Base-by-base conservation (phyloP, 176 grass and related monocot species). In the Triticum turgidum region DNA sequence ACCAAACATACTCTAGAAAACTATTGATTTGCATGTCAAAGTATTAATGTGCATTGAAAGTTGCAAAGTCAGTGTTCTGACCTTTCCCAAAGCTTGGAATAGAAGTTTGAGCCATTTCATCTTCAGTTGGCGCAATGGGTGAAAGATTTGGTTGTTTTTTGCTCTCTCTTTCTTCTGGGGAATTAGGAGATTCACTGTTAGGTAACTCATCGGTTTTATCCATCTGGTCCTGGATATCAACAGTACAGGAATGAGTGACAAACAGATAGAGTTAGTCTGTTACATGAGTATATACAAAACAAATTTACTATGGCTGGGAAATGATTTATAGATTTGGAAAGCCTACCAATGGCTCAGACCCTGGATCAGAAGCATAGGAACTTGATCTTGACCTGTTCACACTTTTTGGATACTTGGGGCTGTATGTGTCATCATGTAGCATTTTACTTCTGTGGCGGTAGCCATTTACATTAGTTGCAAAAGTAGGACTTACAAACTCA, bases 401-500 rank as follows among this genome's bases (percentile, higher is more conserved):
- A 74, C 22, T 84, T 90, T 92, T 81, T 63, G 89, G 69, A 65
- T 83, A 69, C 66, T 81, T 87, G 67, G 87, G 78, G 84, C 39
- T 80, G 64, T 66, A 91, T 29, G 73, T 52, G 83, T 63, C 88
- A 34, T 89, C 93, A 62, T 80, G 77, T 73, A 76, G 59, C 77
- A 80, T 61, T 85, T 94, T 89, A 81, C 84, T 69, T 71, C 56
- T 89, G 67, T 86, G 80, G 25, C 75, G 83, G 77, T 86, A 82
- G 44, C 59, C 65, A 78, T 85, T 90, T 72, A 61, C 86, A 85
- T 93, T 90, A 66, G 89, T 84, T 56, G 91, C 91, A 89, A 93
- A 90, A 79, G 89, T 92, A 85, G 91, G 95, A 66, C 92, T 90
- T 82, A 78, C 84, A 88, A 85, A 88, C 79, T 93, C 83, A 88